Evolutionary conservation across 73 alveolate genomes (phyloP).

Genomic region (Symbiodinium natans): DNA sequence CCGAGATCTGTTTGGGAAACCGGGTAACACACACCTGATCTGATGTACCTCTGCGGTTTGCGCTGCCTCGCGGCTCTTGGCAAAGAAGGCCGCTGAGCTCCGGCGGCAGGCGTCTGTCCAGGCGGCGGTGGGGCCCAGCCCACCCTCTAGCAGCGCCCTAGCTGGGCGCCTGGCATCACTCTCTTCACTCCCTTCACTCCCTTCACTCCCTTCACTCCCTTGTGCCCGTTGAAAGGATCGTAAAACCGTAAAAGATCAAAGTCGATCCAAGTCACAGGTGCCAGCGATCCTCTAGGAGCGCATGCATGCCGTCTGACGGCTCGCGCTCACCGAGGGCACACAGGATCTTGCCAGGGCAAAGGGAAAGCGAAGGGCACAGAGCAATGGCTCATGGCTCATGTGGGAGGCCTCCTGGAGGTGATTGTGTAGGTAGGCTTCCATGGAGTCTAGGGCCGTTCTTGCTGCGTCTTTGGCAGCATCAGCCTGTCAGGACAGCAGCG

Average conservation of each 20-base stretch:
- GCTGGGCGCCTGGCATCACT: background rate
- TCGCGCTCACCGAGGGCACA: background rate
- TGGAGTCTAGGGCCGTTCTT: background rate
- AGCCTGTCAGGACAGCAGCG: constrained; percentile 1
- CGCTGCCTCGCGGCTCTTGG: background rate
- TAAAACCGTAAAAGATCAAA: too few relatives aligned
- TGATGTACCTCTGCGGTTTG: too few relatives aligned
- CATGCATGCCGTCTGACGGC: too few relatives aligned
- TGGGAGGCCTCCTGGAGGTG: constrained; percentile 28
- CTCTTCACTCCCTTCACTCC: too few relatives aligned
- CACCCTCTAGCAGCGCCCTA: background rate
- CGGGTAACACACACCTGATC: too few relatives aligned
- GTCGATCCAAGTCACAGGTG: background rate
- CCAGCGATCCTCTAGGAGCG: background rate
- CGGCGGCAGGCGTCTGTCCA: background rate
- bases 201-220: too few relatives aligned
- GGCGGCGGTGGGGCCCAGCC: background rate
- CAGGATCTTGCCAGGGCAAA: background rate
- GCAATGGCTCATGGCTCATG: too few relatives aligned
- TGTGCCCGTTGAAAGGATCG: background rate
- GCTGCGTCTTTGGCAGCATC: constrained; percentile 23
- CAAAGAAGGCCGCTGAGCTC: background rate
- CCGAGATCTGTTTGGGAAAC: too few relatives aligned
- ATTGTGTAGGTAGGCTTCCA: constrained; percentile 18
- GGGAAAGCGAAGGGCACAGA: too few relatives aligned